Evolutionary conservation across 2,329 filamentous ascomycete species (phyloP).

Genomic region (Cryphonectria nitschkei): DNA sequence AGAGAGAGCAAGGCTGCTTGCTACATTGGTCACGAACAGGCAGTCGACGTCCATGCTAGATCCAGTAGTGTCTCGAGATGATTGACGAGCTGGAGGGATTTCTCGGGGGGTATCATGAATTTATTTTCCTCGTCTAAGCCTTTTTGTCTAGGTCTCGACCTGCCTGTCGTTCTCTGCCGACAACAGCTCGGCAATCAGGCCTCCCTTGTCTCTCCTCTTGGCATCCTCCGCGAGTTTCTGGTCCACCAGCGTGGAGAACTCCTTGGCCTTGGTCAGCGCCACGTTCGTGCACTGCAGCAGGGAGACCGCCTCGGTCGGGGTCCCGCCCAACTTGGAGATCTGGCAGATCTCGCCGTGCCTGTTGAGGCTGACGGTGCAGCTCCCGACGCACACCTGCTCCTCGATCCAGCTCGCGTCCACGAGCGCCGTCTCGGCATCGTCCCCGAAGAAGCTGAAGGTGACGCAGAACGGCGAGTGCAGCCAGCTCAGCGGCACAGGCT

Average conservation of each 20-base stretch:
- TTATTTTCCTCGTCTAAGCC: slow-evolving; percentile 8
- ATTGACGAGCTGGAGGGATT: slow-evolving; percentile 14
- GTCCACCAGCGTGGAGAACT: slow-evolving; percentile 75
- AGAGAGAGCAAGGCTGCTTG: not conserved
- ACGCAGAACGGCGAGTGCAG: slow-evolving; percentile 91
- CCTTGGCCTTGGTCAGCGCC: slow-evolving; percentile 79
- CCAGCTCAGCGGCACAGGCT: slow-evolving; percentile 87
- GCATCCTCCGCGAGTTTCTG: slow-evolving; percentile 75
- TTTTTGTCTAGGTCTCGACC: slow-evolving; percentile 29
- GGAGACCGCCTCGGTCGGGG: slow-evolving; percentile 76
- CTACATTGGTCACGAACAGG: slow-evolving; percentile 1
- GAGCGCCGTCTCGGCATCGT: slow-evolving; percentile 71
- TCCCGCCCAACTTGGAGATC: slow-evolving; percentile 86
- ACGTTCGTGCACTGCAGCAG: slow-evolving; percentile 76
- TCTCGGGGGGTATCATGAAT: slow-evolving; percentile 43
- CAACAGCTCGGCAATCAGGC: slow-evolving; percentile 72
- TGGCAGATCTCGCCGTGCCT: slow-evolving; percentile 89
- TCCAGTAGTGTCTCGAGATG: not conserved
- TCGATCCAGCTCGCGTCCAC: slow-evolving; percentile 75
- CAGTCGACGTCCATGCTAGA: not conserved
- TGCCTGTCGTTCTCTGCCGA: slow-evolving; percentile 84
- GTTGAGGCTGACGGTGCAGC: slow-evolving; percentile 84
- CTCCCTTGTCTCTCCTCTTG: slow-evolving; percentile 76
- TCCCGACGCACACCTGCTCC: slow-evolving; percentile 74
- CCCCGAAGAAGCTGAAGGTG: slow-evolving; percentile 82